A percentile compares a stretch with the other conserved stretches of the same genome.
These are phyloP conservation scores for Cylindrotheca closterium DNA, from an alignment of 108 stramenopile genomes.

Conservation along the genomic window DNA sequence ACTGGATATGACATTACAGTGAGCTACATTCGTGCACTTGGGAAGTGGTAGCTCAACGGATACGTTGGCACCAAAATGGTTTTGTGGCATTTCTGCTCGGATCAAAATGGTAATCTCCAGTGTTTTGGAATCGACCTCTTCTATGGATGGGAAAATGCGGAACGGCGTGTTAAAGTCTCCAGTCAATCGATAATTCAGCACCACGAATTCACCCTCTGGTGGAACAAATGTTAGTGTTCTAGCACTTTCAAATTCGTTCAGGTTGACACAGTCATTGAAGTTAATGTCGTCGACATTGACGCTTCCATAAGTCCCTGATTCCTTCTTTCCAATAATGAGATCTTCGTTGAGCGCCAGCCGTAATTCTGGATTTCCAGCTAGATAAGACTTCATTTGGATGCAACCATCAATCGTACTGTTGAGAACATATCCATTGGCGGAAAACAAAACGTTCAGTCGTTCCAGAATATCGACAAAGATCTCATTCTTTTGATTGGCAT, in stretches of 20 bases:
- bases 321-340: constrained; percentile 89
- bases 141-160: constrained; percentile 94
- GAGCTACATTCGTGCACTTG: constrained; percentile 59
- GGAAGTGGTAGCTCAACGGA: constrained; percentile 89
- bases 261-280: constrained; percentile 98
- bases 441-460: constrained; percentile 97
- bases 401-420: constrained; percentile 99
- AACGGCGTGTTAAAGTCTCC: constrained; percentile 98
- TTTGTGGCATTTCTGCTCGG: constrained; percentile 95
- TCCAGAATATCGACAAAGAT: constrained; percentile 99
- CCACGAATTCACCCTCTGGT: constrained; percentile 99
- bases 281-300: constrained; percentile 94
- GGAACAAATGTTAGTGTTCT: constrained; percentile 91
- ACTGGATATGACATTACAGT: constrained; percentile 66
- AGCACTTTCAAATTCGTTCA: constrained; percentile 91
- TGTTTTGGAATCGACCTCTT: constrained; percentile 89
- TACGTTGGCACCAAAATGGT: constrained; percentile 97
- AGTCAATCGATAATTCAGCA: constrained; percentile 96
- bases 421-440: constrained; percentile 95
- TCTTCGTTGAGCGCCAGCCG: constrained; percentile 98
- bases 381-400: constrained; percentile 94
- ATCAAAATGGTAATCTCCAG: constrained; percentile 86
- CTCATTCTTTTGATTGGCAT: constrained; percentile 92
- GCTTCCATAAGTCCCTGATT: constrained; percentile 66
- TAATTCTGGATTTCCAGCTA: constrained; percentile 97